These are phyloP conservation scores for Spiromastix sp. DNA, from an alignment of 2,329 filamentous ascomycete genomes.

Conservation along the genomic window DNA sequence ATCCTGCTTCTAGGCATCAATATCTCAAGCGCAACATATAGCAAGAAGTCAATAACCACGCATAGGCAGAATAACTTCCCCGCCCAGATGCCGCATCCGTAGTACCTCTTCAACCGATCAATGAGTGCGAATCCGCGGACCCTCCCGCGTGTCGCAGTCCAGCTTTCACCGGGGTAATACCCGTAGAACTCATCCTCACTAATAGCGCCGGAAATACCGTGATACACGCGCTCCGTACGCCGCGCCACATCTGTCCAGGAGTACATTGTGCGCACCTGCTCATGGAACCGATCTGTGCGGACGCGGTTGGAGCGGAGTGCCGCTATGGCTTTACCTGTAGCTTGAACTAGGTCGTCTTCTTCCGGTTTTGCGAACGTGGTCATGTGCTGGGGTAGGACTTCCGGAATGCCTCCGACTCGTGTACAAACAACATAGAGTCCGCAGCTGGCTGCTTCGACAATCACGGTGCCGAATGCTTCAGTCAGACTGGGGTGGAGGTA, in stretches of 20 bases:
- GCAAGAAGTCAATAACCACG: constrained; percentile 83
- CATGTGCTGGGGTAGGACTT: constrained; percentile 93
- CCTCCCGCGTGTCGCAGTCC: constrained; percentile 60
- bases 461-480: constrained; percentile 94
- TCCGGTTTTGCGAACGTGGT: constrained; percentile 95
- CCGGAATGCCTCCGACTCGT: constrained; percentile 90
- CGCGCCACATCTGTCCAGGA: constrained; percentile 94
- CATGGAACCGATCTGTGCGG: constrained; percentile 87
- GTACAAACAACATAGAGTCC: constrained; percentile 95
- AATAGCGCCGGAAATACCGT: constrained; percentile 80
- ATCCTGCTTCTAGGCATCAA: constrained; percentile 76
- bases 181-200: constrained; percentile 83
- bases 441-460: constrained; percentile 92
- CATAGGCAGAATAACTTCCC: constrained; percentile 95
- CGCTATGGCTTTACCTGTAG: constrained; percentile 80
- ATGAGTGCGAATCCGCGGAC: constrained; percentile 86
- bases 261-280: constrained; percentile 97
- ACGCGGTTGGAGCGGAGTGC: constrained; percentile 77
- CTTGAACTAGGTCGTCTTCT: constrained; percentile 84
- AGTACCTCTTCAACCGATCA: constrained; percentile 89
- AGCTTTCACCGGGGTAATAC: constrained; percentile 57
- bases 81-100: constrained; percentile 96
- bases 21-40: constrained; percentile 81
- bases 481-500: constrained; percentile 92
- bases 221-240: constrained; percentile 89